Conservation (phyloP, 306 rosid genomes). For the Castanospermum australe region DNA sequence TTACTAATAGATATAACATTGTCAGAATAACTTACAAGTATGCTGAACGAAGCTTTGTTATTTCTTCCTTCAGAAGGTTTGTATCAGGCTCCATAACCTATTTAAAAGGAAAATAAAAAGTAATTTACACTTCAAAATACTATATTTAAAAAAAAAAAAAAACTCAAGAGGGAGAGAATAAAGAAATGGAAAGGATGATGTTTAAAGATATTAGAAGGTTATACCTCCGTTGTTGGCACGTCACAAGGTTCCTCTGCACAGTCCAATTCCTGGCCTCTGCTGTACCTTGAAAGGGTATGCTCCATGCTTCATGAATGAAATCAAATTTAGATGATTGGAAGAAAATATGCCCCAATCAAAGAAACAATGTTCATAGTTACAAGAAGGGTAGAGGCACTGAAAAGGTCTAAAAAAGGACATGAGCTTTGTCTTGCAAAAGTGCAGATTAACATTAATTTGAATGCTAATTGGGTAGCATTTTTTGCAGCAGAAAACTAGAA, state of each 20-base stretch:
- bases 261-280: conserved; percentile 29
- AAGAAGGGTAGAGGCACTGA: background rate
- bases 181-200: background rate
- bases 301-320: conserved; percentile 61
- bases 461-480: background rate
- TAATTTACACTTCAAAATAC: background rate
- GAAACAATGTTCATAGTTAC: background rate
- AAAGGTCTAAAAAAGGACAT: background rate
- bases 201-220: background rate
- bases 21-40: conserved; percentile 47
- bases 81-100: conserved; percentile 32
- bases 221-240: conserved; percentile 34
- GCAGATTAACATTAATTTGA: background rate
- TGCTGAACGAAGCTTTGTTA: conserved; percentile 42
- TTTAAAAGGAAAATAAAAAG: background rate
- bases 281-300: conserved; percentile 58
- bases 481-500: background rate
- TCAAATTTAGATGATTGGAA: conserved; percentile 3
- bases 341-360: background rate
- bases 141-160: background rate
- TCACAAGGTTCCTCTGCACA: conserved; percentile 25
- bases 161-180: background rate
- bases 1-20: background rate
- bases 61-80: conserved; percentile 40
- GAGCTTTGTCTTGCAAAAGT: background rate